Base-by-base conservation (phyloP, 257 asterid genomes). In the Vinca minor region DNA sequence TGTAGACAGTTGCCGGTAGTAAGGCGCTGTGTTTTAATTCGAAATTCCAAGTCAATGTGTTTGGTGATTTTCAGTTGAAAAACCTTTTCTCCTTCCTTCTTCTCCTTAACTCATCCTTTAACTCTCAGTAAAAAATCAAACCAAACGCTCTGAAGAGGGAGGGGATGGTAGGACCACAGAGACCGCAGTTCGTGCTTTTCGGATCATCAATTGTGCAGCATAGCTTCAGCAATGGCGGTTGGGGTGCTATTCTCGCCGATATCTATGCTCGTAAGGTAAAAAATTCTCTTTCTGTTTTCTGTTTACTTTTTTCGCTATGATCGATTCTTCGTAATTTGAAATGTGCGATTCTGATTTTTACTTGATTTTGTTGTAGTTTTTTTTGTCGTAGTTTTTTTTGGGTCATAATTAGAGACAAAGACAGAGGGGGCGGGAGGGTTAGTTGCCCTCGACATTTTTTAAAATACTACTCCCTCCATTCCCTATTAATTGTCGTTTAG, bases 161-260 rank as follows among this genome's bases (percentile, higher is more conserved):
- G n/a, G n/a, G n/a, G n/a, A 92, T 92, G 98, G 96, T 89, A 59
- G 98, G 96, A 70, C 95, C 96, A 21, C 53, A 38, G 69, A 82
- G 96, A 73, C 96, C 96, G 32, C 82, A 68, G 86, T 86, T 92
- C 42, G 96, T 92, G 64, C 64, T 92, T 71, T 92, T 92, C 32
- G 98, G 98, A 25, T 92, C 98, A 7, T 92, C 98, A 0, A 89
- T 92, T 31, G 98, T 92, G 67, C 98, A 92, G 83, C 75, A 78
- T 4, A 87, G 98, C 81, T 87, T 75, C 94, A 87, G 88, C 86
- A 81, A 81, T 79, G 98, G 96, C 76, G 96, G 98, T 49, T 92
- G 98, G 98, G 98, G 96, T 17, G 82, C 96, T 21, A 85, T 79
- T 38, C 98, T 92, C 75, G 75, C 98, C 46, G 96, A 92, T 54